A percentile compares a stretch with the other conserved stretches of the same genome.
Conservation (phyloP, 768 basidiomycete species). For the Boletellus ananiceps region DNA sequence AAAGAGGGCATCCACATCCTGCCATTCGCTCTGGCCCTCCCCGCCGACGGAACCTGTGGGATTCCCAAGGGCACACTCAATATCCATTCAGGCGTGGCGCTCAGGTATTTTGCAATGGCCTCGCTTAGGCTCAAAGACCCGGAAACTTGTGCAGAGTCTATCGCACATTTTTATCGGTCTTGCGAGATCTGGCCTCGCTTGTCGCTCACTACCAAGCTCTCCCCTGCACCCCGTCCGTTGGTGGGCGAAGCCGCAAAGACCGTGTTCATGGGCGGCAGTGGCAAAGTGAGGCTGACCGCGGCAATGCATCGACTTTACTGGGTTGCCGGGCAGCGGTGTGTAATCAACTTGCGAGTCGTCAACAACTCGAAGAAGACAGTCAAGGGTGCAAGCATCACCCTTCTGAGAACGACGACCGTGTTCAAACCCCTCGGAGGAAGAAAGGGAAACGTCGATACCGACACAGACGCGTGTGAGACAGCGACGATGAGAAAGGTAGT, state of each 20-base stretch:
- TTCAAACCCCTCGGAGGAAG: conserved; percentile 46
- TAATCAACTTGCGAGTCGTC: conserved; percentile 55
- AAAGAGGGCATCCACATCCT: conserved; percentile 63
- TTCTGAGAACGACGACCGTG: conserved; percentile 61
- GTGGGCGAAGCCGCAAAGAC: conserved; percentile 50
- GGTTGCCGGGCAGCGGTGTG: conserved; percentile 79
- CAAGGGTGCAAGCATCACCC: conserved; percentile 56
- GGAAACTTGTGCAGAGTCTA: conserved; percentile 54
- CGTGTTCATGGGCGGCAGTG: conserved; percentile 59
- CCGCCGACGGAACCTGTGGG: conserved; percentile 48
- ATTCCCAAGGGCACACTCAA: conserved; percentile 54
- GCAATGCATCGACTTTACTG: conserved; percentile 68
- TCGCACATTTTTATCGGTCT: conserved; percentile 86
- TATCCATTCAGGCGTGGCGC: conserved; percentile 52
- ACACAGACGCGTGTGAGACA: conserved; percentile 61
- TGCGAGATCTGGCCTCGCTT: conserved; percentile 78
- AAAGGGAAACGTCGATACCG: conserved; percentile 33
- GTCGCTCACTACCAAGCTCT: conserved; percentile 55
- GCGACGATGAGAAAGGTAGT: conserved; percentile 59
- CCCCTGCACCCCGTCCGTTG: conserved; percentile 55
- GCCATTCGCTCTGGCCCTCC: conserved; percentile 70
- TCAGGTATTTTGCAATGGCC: conserved; percentile 81
- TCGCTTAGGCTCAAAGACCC: conserved; percentile 71
- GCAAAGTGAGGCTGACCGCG: conserved; percentile 62
- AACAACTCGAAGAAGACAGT: conserved; percentile 69